A percentile compares a stretch with the other conserved stretches of the same genome.
Evolutionary conservation across 2,329 filamentous ascomycete genomes (phyloP).

Genomic region (Lizonia empirigonia): DNA sequence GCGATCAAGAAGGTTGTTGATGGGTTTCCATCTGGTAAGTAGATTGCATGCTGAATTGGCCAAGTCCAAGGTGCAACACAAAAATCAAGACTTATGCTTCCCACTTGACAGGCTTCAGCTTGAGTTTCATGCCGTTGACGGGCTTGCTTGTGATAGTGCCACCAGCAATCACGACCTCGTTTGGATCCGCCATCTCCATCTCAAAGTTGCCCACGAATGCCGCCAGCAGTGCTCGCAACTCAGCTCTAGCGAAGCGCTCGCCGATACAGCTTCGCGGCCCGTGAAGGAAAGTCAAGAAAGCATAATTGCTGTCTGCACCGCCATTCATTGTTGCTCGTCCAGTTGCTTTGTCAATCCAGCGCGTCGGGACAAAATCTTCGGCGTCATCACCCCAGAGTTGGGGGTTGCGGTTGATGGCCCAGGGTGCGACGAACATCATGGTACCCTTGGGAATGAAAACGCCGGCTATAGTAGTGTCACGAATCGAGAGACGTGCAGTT

Average conservation of each 20-base stretch:
- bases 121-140: conserved; percentile 46
- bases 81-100: conserved; percentile 1
- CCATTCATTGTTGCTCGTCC: conserved; percentile 50
- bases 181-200: conserved; percentile 41
- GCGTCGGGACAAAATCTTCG: conserved; percentile 51
- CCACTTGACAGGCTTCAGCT: conserved; percentile 35
- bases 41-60: no score
- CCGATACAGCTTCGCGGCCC: conserved; percentile 50
- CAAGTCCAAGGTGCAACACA: no score
- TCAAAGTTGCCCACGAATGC: conserved; percentile 44
- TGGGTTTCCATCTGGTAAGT: not conserved
- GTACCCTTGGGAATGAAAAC: conserved; percentile 50
- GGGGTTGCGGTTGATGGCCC: conserved; percentile 52
- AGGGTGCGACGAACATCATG: conserved; percentile 46
- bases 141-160: conserved; percentile 50
- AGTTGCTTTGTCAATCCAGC: conserved; percentile 51
- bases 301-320: conserved; percentile 48
- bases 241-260: conserved; percentile 46
- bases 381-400: conserved; percentile 52
- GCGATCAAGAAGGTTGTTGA: conserved; percentile 2
- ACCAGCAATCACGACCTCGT: conserved; percentile 36
- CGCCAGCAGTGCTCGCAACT: conserved; percentile 45
- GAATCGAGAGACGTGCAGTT: conserved; percentile 38
- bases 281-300: conserved; percentile 53
- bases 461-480: conserved; percentile 41